Conservation (phyloP, 371 early-diverging fungal genomes). For the Mucor sp. region DNA sequence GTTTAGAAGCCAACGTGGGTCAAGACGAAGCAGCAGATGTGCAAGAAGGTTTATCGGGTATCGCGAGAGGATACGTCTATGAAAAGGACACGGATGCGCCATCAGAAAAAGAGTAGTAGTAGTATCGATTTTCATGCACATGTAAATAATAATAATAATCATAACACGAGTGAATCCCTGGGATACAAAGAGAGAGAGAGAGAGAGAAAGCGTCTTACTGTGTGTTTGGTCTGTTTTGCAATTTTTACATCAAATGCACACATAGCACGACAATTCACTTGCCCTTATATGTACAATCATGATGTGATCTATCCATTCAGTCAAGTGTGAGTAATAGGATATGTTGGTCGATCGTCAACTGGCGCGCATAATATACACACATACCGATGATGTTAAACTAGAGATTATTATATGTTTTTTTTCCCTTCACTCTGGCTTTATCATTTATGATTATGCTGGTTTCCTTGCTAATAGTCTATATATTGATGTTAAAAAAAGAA, state of each 20-base stretch:
- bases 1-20: conserved; percentile 74
- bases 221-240: neutral
- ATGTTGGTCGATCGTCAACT: conserved; percentile 17
- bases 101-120: neutral
- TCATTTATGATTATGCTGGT: neutral
- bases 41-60: conserved; percentile 83
- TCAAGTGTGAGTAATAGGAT: neutral
- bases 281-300: neutral
- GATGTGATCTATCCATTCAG: neutral
- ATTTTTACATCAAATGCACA: conserved; percentile 3
- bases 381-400: conserved; percentile 14
- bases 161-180: neutral
- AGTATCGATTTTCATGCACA: neutral
- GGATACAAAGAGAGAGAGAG: neutral
- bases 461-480: neutral
- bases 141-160: conserved; percentile 4
- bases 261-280: conserved; percentile 1
- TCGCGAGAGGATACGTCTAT: conserved; percentile 80
- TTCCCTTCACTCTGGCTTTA: neutral
- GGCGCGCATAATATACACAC: conserved; percentile 20
- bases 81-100: conserved; percentile 29
- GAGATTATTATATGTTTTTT: neutral
- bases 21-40: conserved; percentile 67
- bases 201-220: neutral
- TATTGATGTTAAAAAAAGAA: neutral